Base-by-base conservation (phyloP, 2,329 filamentous ascomycete genomes). In the Aspergillus floridensis region DNA sequence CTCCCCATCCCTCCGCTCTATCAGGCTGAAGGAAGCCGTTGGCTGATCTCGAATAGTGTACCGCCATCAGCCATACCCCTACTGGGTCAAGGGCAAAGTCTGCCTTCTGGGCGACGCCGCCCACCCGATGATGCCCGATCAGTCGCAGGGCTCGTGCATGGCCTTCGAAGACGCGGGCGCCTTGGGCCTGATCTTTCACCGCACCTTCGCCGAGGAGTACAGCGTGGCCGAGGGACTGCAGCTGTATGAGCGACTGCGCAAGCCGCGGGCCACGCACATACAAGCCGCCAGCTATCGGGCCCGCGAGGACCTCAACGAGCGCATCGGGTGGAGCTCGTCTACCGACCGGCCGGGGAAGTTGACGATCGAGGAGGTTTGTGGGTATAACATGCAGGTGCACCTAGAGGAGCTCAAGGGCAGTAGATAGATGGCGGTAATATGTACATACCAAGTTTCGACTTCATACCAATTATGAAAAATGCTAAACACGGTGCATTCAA, bases 151-250 rank as follows among this genome's bases (percentile, higher is more conserved):
- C 6, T 75, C 73, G 0, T 78, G 74, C 57, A 72, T 71, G 67
- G 76, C 76, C 0, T 74, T 79, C 32, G 77, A 79, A 61, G 76
- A 79, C 59, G 76, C 76, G 5, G 76, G 68, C 0, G 74, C 73
- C 1, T 54, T 78, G 5, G 75, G 76, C 0, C 63, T 76, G 4
- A 63, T 78, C 16, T 77, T 77, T 64, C 56, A 67, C 16, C 61
- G 59, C n/a, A 59, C 55, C 6, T 70, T 68, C 57, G 55, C 61
- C 1, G 58, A 65, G 2, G 41, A 65, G 7, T 65, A 67, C 48
- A 61, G 59, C 10, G 55, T 71, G 0, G n/a, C 48, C 0, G 65
- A 68, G 8, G 66, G 67, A 1, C 52, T 74, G 24, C 50, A 24
- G 14, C 46, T 73, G 10, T 74, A 73, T 47, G 68, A 74, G 57